Evolutionary conservation across 2,329 filamentous ascomycete genomes (phyloP), one percentile per base, ranked within the genome.

Genomic region (Helminthosporium solani): DNA sequence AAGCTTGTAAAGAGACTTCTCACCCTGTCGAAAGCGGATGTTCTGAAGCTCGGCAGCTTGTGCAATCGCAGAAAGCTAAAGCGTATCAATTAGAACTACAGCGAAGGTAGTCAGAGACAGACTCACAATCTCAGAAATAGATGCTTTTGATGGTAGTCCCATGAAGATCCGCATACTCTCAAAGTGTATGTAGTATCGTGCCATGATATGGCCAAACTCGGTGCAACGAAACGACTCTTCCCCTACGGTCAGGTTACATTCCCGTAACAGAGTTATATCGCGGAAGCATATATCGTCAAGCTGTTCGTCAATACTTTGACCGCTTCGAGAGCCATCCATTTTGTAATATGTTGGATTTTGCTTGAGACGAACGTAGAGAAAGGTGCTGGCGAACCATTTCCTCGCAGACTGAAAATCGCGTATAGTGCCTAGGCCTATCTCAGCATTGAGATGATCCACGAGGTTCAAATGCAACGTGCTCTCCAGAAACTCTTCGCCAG

Each of bases 371-470:
- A 94, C 84, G 50, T 85, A 86, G 7, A 95, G 74, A 57, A 95
- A 95, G 0, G 89, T 94, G 1, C 88, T 83, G 6, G 74, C 74
- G 16, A 95, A 80, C 89, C 89, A 95, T 50, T 74, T 77, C 50
- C 84, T 84, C 9, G 89, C 89, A 0, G 84, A 81, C 1, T 76
- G 64, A 0, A 85, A 64, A 54, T 85, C 79, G 4, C 73, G 78
- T 43, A 95, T 83, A 0, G 87, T 90, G 0, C 86, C 85, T 1
- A 95, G 75, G 1, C 85, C 85, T 38, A 92, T 86, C 61, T 95
- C 89, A 2, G 89, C 89, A 60, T 95, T 95, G 53, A 95, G 69
- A 59, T 95, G 88, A 53, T 92, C 88, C 39, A 91, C 85, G 0
- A 95, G 71, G 55, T 92, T 90, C 21, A 83, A 73, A 68, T 95